Base-by-base conservation (phyloP, 805 yeast species). In the Cyberlindnera veronae region DNA sequence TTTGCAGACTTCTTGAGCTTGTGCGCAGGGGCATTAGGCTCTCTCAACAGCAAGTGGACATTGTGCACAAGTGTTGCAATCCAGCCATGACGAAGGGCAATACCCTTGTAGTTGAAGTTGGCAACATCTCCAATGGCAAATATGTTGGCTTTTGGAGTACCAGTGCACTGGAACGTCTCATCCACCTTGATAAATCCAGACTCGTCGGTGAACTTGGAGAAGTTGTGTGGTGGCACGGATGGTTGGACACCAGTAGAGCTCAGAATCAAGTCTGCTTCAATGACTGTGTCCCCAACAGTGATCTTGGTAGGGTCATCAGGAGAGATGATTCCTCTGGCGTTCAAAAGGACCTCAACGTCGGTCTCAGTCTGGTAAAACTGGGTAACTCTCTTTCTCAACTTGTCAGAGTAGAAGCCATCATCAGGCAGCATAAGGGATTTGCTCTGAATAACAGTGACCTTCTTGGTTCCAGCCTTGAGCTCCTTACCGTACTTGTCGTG, bases 71-170 rank as follows among this genome's bases (percentile, higher is more conserved):
- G 3, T 2, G 48, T 46, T 3, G 26, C 16, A 7, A 47, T 14
- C 55, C 56, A 49, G 12, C 42, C 37, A 2, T 40, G 39, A 22
- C 37, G 33, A 10, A 32, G 39, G 3, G 32, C 5, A 0, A 62
- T 16, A 10, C 63, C 54, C 29, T 60, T 61, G 32, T 44, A 46
- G 3, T 42, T 41, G 40, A 46, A 51, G 40, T 53, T 49, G 12
- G 47, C 39, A n/a, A 56, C 56, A 45, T 64, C 68, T 12, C 68
- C 69, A 36, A 63, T 50, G 3, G 66, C 61, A 41, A 63, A 63
- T 4, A 62, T 47, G 24, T 51, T 48, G n/a, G 57, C 55, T 29
- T 26, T 41, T 1, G 47, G 13, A 14, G 39, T 36, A 3, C 45
- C 52, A 13, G 22, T 29, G 2, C 52, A 47, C 38, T 53, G 57